Evolutionary conservation across 2,329 filamentous ascomycete species (phyloP), one percentile per base, ranked within the genome.

Genomic region (Penicillium sp.): DNA sequence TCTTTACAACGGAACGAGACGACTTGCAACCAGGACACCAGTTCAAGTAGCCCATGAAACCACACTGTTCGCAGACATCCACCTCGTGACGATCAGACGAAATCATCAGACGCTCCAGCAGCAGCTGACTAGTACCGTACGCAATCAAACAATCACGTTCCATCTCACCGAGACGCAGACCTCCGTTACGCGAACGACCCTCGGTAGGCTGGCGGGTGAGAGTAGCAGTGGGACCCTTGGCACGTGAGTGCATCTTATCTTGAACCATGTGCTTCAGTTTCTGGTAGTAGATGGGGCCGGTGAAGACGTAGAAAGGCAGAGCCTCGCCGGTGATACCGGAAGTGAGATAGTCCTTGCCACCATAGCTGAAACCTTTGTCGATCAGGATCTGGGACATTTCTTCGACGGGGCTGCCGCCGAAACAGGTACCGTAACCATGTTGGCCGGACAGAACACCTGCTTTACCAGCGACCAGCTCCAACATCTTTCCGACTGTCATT

Each of bases 261-360:
- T 97, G 93, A 4, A 99, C 94, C 94, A 99, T 99, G 83, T 99
- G 94, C 84, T 99, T 99, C 64, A 99, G 86, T 66, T 96, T 96
- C 81, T 99, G 94, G 81, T 99, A 99, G 81, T 96, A 99, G 77
- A 99, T 99, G 12, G 94, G 94, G 0, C 94, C 94, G 73, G 96
- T 96, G 82, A 97, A 99, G 71, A 99, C 92, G 77, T 97, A 97
- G 13, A 93, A 93, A 63, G 96, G 92, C 6, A 97, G 82, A 0
- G 90, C 86, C 77, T 99, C 94, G 68, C 94, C 96, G 0, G 94
- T 97, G 72, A 97, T 93, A 36, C 94, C 94, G 0, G 88, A 93
- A 0, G 94, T 97, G 61, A 99, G 88, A 77, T 93, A 96, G 74
- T 99, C 94, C 73, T 99, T 99, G 66, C 96, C 94, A 56, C 93